A percentile compares a stretch with the other conserved stretches of the same genome.
Evolutionary conservation across 2,329 filamentous ascomycete species (phyloP).

Genomic region (Geosmithia morbida): DNA sequence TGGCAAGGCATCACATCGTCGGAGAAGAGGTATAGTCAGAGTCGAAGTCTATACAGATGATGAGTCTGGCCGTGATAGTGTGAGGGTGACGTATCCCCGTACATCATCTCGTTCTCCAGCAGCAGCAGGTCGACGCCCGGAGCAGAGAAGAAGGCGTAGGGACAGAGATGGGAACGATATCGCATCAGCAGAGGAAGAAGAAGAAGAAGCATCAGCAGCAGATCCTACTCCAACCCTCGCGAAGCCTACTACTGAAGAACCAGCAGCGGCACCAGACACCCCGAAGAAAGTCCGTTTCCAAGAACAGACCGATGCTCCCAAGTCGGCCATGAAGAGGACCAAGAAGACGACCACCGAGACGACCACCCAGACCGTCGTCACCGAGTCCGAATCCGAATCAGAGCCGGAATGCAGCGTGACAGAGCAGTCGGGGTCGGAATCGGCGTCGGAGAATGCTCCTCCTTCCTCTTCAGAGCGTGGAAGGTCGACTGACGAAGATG

Average conservation of each 20-base stretch:
- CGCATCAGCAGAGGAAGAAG: neutral
- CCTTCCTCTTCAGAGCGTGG: neutral
- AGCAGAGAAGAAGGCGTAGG: neutral
- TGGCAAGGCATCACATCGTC: constrained; percentile 9
- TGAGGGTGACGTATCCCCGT: constrained; percentile 34
- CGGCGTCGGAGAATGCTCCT: neutral
- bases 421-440: constrained; percentile 2
- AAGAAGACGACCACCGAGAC: constrained; percentile 4
- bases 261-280: neutral
- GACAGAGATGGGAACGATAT: neutral
- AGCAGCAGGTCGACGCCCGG: neutral
- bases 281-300: constrained; percentile 30
- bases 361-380: constrained; percentile 4
- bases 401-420: constrained; percentile 6
- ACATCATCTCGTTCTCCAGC: constrained; percentile 6
- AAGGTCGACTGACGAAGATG: too few species aligned
- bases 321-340: constrained; percentile 18
- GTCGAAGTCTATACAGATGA: constrained; percentile 35
- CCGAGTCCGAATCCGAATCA: constrained; percentile 9
- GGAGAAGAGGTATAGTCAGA: constrained; percentile 13
- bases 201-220: neutral
- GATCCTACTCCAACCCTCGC: neutral
- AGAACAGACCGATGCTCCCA: constrained; percentile 10
- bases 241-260: too few species aligned
- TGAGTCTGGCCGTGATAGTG: constrained; percentile 31